Evolutionary conservation across 441 rosid genomes (phyloP).

Genomic region (Raphanus hybrid): DNA sequence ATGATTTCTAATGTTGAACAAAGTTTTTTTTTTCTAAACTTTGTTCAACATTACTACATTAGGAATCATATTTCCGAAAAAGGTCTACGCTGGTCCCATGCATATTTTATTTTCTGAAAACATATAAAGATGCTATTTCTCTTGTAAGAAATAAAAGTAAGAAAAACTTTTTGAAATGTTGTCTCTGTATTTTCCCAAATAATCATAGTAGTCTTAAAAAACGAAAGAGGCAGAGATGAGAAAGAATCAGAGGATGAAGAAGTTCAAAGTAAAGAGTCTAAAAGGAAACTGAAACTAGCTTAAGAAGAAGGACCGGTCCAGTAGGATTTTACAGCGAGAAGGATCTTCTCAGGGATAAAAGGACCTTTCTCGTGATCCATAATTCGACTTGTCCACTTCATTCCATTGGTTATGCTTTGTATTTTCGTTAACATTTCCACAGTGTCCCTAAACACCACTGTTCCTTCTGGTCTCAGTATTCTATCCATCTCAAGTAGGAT

Average conservation of each 20-base stretch:
- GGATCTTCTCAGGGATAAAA: slow-evolving; percentile 90
- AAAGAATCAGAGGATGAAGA: slow-evolving; percentile 10
- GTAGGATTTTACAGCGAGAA: slow-evolving; percentile 82
- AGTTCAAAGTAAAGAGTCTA: neutral
- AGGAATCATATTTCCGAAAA: neutral
- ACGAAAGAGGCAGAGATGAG: neutral
- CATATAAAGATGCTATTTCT: neutral
- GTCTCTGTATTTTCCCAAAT: neutral
- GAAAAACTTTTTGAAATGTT: neutral
- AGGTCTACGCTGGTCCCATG: neutral
- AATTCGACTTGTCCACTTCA: slow-evolving; percentile 89
- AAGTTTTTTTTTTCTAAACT: too few relatives aligned
- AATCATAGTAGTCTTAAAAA: neutral
- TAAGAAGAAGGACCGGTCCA: slow-evolving; percentile 69
- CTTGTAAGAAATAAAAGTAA: neutral
- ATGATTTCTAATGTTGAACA: too few relatives aligned
- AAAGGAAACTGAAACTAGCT: slow-evolving; percentile 9
- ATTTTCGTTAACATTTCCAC: slow-evolving; percentile 82
- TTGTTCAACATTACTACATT: neutral
- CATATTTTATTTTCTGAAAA: neutral
- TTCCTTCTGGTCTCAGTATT: slow-evolving; percentile 91
- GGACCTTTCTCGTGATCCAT: slow-evolving; percentile 97
- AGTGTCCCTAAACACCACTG: slow-evolving; percentile 83
- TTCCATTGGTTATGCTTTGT: slow-evolving; percentile 74
- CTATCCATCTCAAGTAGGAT: slow-evolving; percentile 96